phyloP scores from a whole-genome alignment of 1,284 basidiomycete genomes.

The Naganishia albida region DNA sequence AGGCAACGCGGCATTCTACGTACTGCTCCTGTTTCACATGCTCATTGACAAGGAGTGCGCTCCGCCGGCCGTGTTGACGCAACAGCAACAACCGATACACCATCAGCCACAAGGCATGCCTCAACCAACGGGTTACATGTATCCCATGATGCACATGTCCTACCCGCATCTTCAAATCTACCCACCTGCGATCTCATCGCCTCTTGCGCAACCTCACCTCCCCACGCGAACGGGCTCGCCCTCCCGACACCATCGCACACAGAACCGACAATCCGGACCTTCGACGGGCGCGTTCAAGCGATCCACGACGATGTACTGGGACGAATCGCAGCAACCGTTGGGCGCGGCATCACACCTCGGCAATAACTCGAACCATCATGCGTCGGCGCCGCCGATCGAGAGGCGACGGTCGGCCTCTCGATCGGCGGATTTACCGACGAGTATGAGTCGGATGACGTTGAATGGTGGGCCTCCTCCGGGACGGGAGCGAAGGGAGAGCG shows the following conservation, averaged over 20 bases:
- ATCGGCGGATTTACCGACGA: slow-evolving; percentile 15
- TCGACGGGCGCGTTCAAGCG: slow-evolving; percentile 20
- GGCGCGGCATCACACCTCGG: slow-evolving; percentile 1
- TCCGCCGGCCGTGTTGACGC: slow-evolving; percentile 25
- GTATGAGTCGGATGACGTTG: slow-evolving; percentile 14
- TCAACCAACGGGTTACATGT: background rate
- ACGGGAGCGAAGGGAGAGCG: slow-evolving; percentile 4
- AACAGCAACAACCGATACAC: slow-evolving; percentile 1
- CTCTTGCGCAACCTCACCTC: slow-evolving; percentile 19
- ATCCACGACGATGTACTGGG: slow-evolving; percentile 34
- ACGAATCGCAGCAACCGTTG: slow-evolving; percentile 14
- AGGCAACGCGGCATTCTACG: slow-evolving; percentile 55
- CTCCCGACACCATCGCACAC: background rate
- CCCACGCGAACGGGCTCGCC: slow-evolving; percentile 12
- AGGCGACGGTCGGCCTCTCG: slow-evolving; percentile 8
- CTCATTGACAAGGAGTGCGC: slow-evolving; percentile 40
- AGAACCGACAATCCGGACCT: background rate
- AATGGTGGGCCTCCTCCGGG: slow-evolving; percentile 1
- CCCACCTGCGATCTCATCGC: slow-evolving; percentile 21
- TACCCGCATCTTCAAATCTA: slow-evolving; percentile 32
- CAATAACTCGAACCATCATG: background rate
- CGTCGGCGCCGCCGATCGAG: slow-evolving; percentile 5
- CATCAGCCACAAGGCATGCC: slow-evolving; percentile 7
- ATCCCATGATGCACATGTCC: slow-evolving; percentile 22
- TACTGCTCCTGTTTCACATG: slow-evolving; percentile 53